phyloP scores from a whole-genome alignment of 192 early-diverging fungal genomes.

The Phlyctochytrium bullatum region DNA sequence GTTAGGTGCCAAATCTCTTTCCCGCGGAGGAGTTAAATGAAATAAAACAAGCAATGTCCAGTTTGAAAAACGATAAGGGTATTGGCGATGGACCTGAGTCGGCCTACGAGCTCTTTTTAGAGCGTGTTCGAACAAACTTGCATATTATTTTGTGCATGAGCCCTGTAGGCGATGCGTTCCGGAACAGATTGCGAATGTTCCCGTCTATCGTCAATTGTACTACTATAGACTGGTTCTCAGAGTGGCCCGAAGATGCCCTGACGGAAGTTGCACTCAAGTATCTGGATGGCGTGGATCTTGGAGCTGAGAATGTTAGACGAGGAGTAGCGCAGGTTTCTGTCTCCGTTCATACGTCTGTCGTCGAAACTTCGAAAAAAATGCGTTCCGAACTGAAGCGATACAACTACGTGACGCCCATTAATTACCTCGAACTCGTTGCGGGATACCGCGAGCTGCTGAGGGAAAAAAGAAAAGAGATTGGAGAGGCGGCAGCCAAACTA shows the following conservation, averaged over 20 bases:
- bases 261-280: conserved; percentile 55
- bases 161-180: conserved; percentile 57
- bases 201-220: conserved; percentile 56
- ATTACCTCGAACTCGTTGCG: conserved; percentile 57
- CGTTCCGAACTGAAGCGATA: conserved; percentile 52
- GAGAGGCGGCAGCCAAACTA: conserved; percentile 50
- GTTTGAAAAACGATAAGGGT: conserved; percentile 26
- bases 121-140: conserved; percentile 52
- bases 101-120: conserved; percentile 47
- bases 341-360: conserved; percentile 55
- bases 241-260: conserved; percentile 60
- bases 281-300: conserved; percentile 49
- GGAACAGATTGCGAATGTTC: conserved; percentile 58
- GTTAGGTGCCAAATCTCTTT: conserved; percentile 56
- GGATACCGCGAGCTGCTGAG: conserved; percentile 51
- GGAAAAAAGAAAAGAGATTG: conserved; percentile 56
- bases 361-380: conserved; percentile 51
- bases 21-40: conserved; percentile 48
- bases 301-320: conserved; percentile 41
- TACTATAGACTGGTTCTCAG: conserved; percentile 61
- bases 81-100: conserved; percentile 36
- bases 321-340: conserved; percentile 54
- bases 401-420: conserved; percentile 63
- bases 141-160: conserved; percentile 60
- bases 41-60: conserved; percentile 38